Conservation (phyloP, 352 stramenopile species). For the Phytopythium boreale region DNA sequence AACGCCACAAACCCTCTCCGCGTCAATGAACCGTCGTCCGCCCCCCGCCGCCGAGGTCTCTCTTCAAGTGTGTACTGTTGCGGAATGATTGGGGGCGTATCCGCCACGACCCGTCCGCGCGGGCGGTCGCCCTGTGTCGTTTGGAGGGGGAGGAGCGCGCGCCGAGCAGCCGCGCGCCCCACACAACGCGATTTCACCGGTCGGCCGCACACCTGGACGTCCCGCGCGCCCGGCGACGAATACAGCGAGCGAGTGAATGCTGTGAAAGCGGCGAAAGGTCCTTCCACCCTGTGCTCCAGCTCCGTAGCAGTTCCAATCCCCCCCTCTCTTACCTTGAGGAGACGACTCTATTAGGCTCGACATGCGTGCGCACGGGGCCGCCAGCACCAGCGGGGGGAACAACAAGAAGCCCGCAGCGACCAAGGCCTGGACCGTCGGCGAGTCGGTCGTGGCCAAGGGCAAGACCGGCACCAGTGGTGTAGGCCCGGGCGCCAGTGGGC, state of each 20-base stretch:
- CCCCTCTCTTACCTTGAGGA: background rate
- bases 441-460: background rate
- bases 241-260: background rate
- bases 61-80: too few species aligned
- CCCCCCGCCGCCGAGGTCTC: too few species aligned
- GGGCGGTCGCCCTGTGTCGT: background rate
- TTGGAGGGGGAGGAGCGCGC: background rate
- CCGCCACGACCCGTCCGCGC: background rate
- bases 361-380: background rate
- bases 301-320: background rate
- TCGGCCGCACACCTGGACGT: too few species aligned
- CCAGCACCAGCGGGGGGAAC: background rate
- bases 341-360: background rate
- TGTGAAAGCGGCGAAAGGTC: background rate
- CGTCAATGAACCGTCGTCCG: too few species aligned
- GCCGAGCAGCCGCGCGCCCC: background rate
- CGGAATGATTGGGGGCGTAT: too few species aligned
- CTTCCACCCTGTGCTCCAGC: background rate
- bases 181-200: background rate
- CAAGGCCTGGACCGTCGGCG: background rate
- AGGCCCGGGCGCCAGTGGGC: background rate
- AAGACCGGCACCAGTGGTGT: background rate
- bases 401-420: background rate
- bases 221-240: too few species aligned
- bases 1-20: too few species aligned